Conservation (phyloP, 768 basidiomycete species). For the Pilatotrama ljubarskyi region DNA sequence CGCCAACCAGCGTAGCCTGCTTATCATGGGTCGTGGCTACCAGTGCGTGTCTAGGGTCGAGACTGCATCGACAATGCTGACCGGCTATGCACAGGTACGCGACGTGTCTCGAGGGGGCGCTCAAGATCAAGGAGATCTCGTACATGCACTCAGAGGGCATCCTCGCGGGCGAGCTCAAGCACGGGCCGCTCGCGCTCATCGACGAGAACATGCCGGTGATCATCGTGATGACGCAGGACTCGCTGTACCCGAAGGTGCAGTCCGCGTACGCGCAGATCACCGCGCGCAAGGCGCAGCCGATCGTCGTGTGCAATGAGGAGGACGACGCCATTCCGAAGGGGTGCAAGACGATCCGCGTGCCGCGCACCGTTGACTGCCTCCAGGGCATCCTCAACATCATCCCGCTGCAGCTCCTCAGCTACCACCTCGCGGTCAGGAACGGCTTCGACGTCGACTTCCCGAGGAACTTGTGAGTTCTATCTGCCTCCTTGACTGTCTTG, state of each 20-base stretch:
- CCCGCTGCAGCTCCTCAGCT: conserved; percentile 92
- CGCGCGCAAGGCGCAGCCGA: conserved; percentile 92
- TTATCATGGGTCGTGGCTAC: conserved; percentile 98
- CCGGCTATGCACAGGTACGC: conserved; percentile 58
- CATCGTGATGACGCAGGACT: conserved; percentile 99
- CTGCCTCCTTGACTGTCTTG: neutral
- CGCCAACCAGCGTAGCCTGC: conserved; percentile 77
- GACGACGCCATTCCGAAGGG: conserved; percentile 75
- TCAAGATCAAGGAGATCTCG: conserved; percentile 99
- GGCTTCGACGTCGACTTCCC: conserved; percentile 99
- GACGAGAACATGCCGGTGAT: conserved; percentile 99
- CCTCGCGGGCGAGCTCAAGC: conserved; percentile 97
- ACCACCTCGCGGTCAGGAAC: conserved; percentile 93
- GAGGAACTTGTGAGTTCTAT: conserved; percentile 75
- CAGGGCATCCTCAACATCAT: conserved; percentile 97
- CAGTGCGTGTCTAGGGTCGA: conserved; percentile 55
- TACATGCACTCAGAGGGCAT: conserved; percentile 91
- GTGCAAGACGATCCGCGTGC: conserved; percentile 90
- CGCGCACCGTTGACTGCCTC: conserved; percentile 89
- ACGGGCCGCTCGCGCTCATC: conserved; percentile 95
- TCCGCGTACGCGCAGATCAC: conserved; percentile 96
- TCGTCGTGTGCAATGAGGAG: conserved; percentile 93
- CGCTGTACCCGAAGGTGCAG: conserved; percentile 97
- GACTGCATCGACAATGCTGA: neutral
- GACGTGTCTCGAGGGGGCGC: conserved; percentile 95